phyloP scores from a whole-genome alignment of 306 rosid species.

The Quercus berberidifolia region DNA sequence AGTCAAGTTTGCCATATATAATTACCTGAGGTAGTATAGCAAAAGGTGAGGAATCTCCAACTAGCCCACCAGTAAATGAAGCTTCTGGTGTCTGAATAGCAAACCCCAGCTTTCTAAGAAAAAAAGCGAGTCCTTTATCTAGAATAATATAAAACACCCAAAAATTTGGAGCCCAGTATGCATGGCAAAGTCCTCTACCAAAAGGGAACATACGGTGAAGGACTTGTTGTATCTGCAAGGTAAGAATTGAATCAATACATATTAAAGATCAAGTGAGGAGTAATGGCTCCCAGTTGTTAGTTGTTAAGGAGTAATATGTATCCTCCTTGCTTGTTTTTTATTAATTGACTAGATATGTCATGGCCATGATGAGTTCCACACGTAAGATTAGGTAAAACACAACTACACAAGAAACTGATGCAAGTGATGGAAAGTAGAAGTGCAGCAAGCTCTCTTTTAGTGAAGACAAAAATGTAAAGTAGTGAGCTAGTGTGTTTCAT shows the following conservation, averaged over 20 bases:
- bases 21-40: constrained; percentile 74
- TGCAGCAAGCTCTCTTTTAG: not conserved
- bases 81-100: constrained; percentile 51
- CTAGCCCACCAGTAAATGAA: constrained; percentile 86
- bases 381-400: not conserved
- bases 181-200: constrained; percentile 98
- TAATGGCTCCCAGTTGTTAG: not conserved
- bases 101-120: constrained; percentile 69
- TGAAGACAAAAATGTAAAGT: not conserved
- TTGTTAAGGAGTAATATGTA: not conserved
- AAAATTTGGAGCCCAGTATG: constrained; percentile 96
- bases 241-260: constrained; percentile 19
- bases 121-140: constrained; percentile 77
- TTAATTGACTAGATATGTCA: not conserved
- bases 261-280: not conserved
- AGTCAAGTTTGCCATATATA: constrained; percentile 2
- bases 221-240: constrained; percentile 76
- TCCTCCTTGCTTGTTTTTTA: not conserved
- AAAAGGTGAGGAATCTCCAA: constrained; percentile 82
- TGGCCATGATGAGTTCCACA: not conserved
- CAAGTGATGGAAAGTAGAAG: not conserved
- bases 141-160: constrained; percentile 85
- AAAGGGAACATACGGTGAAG: constrained; percentile 78
- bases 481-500: not conserved
- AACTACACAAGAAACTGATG: not conserved